Conservation (phyloP, 139 green algal genomes). For the Parachlorella kessleri region DNA sequence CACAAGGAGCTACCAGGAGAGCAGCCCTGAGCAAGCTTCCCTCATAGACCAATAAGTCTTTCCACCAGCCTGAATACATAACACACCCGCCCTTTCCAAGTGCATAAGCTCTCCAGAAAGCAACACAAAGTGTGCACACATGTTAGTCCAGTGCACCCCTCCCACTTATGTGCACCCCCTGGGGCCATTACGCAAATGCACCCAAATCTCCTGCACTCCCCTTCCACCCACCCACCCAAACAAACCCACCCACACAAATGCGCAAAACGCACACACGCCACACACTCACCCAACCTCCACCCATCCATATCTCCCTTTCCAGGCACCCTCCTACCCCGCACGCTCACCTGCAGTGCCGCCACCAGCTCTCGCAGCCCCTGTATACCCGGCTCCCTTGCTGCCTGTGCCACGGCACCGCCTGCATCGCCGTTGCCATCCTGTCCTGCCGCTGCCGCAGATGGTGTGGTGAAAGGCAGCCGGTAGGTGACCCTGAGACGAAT, state of each 20-base stretch:
- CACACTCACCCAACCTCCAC: background rate
- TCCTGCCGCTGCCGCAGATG: background rate
- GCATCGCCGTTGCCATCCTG: background rate
- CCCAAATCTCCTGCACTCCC: no score
- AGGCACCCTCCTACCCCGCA: background rate
- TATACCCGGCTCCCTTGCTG: background rate
- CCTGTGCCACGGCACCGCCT: background rate
- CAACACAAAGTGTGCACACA: no score
- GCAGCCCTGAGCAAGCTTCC: background rate
- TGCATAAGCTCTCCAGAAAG: background rate
- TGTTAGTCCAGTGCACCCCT: no score
- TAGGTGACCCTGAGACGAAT: constrained; percentile 69
- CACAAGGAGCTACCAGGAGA: background rate
- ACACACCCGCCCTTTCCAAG: background rate
- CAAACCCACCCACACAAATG: no score
- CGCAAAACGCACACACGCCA: no score
- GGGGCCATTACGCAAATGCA: no score
- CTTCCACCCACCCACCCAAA: no score
- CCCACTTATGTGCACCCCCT: no score
- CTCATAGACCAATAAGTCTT: background rate
- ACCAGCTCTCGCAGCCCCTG: background rate
- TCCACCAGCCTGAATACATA: background rate
- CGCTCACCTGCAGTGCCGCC: background rate
- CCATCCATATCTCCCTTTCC: background rate
- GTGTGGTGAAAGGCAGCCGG: constrained; percentile 35